Conservation (phyloP, 2,329 filamentous ascomycete genomes). For the Aureobasidium sp. region DNA sequence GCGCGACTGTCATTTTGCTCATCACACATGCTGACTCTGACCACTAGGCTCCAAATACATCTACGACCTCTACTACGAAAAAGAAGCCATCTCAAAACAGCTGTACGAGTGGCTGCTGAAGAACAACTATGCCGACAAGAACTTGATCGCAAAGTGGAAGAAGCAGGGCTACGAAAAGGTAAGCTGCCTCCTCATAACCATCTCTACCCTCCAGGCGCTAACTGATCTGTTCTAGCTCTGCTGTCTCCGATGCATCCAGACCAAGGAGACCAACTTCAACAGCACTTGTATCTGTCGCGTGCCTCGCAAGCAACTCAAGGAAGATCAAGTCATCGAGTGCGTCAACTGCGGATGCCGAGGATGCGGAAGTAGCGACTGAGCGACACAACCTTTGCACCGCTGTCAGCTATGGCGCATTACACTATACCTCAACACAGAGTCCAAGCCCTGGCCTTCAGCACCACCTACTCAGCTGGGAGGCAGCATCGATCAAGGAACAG, state of each 20-base stretch:
- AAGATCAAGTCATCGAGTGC: slow-evolving; percentile 83
- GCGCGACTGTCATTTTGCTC: background rate
- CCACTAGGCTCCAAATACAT: slow-evolving; percentile 65
- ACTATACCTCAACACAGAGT: background rate
- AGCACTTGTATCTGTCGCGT: slow-evolving; percentile 96
- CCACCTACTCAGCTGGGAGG: background rate
- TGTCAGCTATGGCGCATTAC: background rate
- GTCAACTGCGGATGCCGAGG: slow-evolving; percentile 91
- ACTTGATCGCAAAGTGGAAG: slow-evolving; percentile 99
- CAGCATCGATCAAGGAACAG: background rate
- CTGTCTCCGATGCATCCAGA: slow-evolving; percentile 92
- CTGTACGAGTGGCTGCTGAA: slow-evolving; percentile 96
- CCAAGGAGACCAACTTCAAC: slow-evolving; percentile 99
- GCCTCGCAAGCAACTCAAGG: slow-evolving; percentile 79
- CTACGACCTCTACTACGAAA: slow-evolving; percentile 96
- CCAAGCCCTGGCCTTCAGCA: background rate
- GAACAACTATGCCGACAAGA: slow-evolving; percentile 90
- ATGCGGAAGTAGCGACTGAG: slow-evolving; percentile 73
- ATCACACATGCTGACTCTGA: slow-evolving; percentile 14
- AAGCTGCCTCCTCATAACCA: no score
- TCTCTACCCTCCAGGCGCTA: background rate
- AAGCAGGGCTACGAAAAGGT: slow-evolving; percentile 99
- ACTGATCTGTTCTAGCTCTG: slow-evolving; percentile 56
- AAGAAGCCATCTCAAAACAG: slow-evolving; percentile 85
- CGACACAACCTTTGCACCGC: background rate